Evolutionary conservation across 78 protist species (phyloP), one percentile per base, ranked within the genome.

Genomic region (Pelomyxa schiedti): DNA sequence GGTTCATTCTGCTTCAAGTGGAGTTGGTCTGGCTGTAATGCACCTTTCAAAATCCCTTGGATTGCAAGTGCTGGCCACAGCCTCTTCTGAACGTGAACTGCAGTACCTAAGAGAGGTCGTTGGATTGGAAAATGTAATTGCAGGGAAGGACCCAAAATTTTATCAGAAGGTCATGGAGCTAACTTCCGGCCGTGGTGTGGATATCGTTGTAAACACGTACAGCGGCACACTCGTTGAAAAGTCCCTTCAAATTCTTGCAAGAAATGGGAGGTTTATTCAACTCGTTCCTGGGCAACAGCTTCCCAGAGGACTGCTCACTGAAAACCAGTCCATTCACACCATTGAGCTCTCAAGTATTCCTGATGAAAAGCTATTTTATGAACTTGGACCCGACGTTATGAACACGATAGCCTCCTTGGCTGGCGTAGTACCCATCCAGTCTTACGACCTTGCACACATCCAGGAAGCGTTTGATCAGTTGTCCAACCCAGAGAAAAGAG

Each of bases 281-380:
- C 74, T 81, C 63, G 86, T 79, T 30, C 32, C 32, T 16, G 32
- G 32, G 32, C 16, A 16, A 16, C 68, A 52, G 24, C 4, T 81
- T 38, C 47, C 73, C 22, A 38, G 74, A 5, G 35, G 58, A 3
- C 76, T 80, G 28, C 76, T 81, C 69, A 40, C 58, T 4, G 76
- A 72, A 26, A 81, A 81, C 26, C 41, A 71, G 24, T 37, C 80
- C 16, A 75, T 69, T 26, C 35, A 76, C n/a, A 80, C 86, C 4
- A 76, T 81, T 29, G 86, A 81, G 41, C 52, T 81, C 4, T 76
- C 72, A 16, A 79, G 76, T 42, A 81, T 81, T 79, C 74, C 78
- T 7, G 32, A 16, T 16, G 76, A 75, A 29, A 41, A 66, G 40
- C 38, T 70, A 0, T 7, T 42, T 9, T 65, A 70, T 26, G 9